Base-by-base conservation (phyloP, 805 yeast genomes). In the Cyberlindnera veronae region DNA sequence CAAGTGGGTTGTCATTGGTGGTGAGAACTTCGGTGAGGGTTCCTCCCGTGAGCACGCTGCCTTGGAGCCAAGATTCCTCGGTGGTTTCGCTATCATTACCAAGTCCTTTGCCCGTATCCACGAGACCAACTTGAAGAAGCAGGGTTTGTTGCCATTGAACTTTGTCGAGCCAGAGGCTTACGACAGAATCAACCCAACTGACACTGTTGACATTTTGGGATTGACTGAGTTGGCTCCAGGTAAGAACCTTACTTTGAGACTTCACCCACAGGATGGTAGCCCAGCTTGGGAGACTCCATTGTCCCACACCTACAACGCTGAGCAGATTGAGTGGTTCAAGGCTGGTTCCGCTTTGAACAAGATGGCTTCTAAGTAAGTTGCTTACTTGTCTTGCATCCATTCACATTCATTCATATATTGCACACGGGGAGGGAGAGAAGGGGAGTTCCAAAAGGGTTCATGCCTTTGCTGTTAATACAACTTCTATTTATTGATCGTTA, bases 41-140 rank as follows among this genome's bases (percentile, higher is more conserved):
- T 90, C 97, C 50, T 91, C 98, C 59, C 88, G 99, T 79, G 99
- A 91, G 76, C 99, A 91, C 69, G 99, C 98, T 65, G 99, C 99
- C 58, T 80, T 91, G 67, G 96, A 90, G 79, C 99, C 99, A 76
- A 86, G 99, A 77, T 93, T 72, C 90, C 79, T 91, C 66, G 97
- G 97, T 78, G 98, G 95, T 61, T 88, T 86, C 65, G 97, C 97
- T 58, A 91, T 91, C 72, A 86, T 91, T 64, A 88, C 96, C 68
- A 91, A 88, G 73, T 90, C 97, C 34, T 93, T 93, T 67, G 99
- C 99, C 26, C 84, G 99, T 74, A 91, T 91, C 57, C 99, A 91
- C 67, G 99, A 91, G 71, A 91, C 99, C 26, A 91, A 91, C 67
- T 78, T 91, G 69, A 93, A 91, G 75, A 93, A 93, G 67, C 99